These are phyloP conservation scores for Spizellomyces sp. DNA, from an alignment of 192 early-diverging fungal genomes.

Conservation along the genomic window DNA sequence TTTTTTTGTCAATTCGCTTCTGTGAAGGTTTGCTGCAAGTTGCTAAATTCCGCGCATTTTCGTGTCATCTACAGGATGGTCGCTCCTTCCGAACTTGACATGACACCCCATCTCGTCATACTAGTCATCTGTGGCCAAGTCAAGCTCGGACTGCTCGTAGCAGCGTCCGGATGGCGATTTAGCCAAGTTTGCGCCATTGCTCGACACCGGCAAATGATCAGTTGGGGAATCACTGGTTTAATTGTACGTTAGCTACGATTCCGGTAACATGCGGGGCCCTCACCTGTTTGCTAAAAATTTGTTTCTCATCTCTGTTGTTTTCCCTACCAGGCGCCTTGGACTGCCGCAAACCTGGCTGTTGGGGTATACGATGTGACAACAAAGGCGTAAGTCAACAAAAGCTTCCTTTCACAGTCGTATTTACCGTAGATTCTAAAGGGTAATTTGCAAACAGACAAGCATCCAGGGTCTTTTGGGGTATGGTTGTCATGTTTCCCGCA, in stretches of 20 bases:
- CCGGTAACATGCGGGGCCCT: background rate
- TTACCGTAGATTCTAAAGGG: background rate
- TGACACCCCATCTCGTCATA: background rate
- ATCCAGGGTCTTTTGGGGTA: constrained; percentile 1
- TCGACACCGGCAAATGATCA: background rate
- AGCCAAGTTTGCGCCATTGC: background rate
- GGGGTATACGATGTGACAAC: background rate
- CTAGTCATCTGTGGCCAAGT: constrained; percentile 4
- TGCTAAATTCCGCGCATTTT: background rate
- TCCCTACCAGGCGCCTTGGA: background rate
- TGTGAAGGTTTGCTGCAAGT: too few relatives aligned
- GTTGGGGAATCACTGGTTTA: background rate
- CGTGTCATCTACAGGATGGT: background rate
- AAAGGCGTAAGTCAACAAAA: background rate
- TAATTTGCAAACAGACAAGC: constrained; percentile 6
- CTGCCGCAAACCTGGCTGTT: background rate
- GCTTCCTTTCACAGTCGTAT: background rate
- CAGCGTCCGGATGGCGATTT: constrained; percentile 6
- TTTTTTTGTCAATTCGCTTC: background rate
- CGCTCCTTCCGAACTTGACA: constrained; percentile 1
- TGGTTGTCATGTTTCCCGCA: constrained; percentile 2
- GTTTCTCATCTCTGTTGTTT: background rate
- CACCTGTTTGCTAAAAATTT: background rate
- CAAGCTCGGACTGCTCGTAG: background rate
- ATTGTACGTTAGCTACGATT: background rate